Evolutionary conservation across 1,139 yeast genomes (phyloP), one percentile per base, ranked within the genome.

Genomic region (Blastobotrys buckinghamii): DNA sequence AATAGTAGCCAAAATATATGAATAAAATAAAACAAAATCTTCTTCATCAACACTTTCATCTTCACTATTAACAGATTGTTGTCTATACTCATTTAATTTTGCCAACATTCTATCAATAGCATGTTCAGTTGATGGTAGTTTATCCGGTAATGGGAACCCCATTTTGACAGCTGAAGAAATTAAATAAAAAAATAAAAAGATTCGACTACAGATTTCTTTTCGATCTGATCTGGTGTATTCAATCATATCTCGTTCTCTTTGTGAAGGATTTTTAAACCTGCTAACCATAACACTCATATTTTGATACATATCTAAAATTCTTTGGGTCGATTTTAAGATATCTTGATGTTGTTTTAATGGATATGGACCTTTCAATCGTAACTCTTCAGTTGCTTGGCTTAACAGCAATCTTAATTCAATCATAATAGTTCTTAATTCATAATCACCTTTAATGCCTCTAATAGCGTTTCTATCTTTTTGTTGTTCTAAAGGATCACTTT

Each of bases 51-150:
- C 35, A 10, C n/a, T 6, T 29, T 29, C 32, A 10, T 29, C 32
- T 5, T 4, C 7, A 22, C 7, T 22, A 22, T 22, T 22, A 16
- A 44, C 50, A 6, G 44, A 16, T 35, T 45, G 27, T 22, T 45
- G 48, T 36, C 73, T 59, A 47, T 56, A 63, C 38, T 59, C 64
- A 50, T 62, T 66, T 55, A 85, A 70, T 58, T 84, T 84, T 42
- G 73, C 76, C 56, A 85, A 70, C 70, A 86, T 72, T 34, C 90
- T 67, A 54, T 82, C 87, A 59, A 81, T 78, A 0, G 95, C 84
- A 62, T 82, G 86, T 45, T 79, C 86, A 0, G 88, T 82, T 0
- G 88, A 81, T 0, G 94, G 94, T 4, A 90, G 82, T 56, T 81
- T 82, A 33, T 76, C 78, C 0, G 95, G 94, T 27, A 85, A 63